A percentile compares a stretch with the other conserved stretches of the same genome.
Conservation (phyloP, 1,139 yeast species). For the Geotrichum phurueaensis region DNA sequence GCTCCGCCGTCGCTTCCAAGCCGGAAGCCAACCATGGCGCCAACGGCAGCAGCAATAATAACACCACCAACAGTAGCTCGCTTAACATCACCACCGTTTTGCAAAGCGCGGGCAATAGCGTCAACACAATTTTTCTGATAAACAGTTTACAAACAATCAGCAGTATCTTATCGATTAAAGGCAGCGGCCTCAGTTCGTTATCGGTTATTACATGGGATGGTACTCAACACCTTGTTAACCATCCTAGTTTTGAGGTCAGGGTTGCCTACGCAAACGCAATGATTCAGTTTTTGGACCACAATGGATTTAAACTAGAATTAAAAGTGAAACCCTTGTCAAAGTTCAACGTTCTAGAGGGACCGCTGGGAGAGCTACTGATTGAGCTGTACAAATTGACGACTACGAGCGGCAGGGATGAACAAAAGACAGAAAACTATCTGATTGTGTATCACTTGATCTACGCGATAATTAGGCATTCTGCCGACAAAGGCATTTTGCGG, state of each 20-base stretch:
- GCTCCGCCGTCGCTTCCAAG: neutral
- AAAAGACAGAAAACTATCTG: slow-evolving; percentile 17
- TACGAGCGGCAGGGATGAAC: slow-evolving; percentile 14
- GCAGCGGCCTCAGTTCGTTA: slow-evolving; percentile 30
- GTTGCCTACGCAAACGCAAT: slow-evolving; percentile 28
- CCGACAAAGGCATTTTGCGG: slow-evolving; percentile 20
- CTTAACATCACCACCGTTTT: neutral
- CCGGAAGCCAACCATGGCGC: neutral
- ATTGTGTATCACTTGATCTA: slow-evolving; percentile 22
- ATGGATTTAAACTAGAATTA: slow-evolving; percentile 13
- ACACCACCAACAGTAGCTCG: neutral
- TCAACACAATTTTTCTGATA: slow-evolving; percentile 2
- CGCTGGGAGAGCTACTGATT: slow-evolving; percentile 23
- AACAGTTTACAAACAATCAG: slow-evolving; percentile 4
- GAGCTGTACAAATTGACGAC: slow-evolving; percentile 20
- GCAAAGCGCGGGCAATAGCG: neutral
- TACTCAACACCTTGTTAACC: slow-evolving; percentile 31
- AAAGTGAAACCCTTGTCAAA: slow-evolving; percentile 1
- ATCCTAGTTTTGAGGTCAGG: slow-evolving; percentile 27
- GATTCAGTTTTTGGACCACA: slow-evolving; percentile 23
- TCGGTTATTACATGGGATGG: slow-evolving; percentile 33
- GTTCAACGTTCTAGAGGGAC: slow-evolving; percentile 23
- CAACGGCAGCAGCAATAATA: neutral
- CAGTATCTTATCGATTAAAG: slow-evolving; percentile 2
- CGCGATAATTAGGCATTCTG: slow-evolving; percentile 20